A percentile compares a stretch with the other conserved stretches of the same genome.
Evolutionary conservation across 805 yeast genomes (phyloP).

Genomic region (Candida montana): DNA sequence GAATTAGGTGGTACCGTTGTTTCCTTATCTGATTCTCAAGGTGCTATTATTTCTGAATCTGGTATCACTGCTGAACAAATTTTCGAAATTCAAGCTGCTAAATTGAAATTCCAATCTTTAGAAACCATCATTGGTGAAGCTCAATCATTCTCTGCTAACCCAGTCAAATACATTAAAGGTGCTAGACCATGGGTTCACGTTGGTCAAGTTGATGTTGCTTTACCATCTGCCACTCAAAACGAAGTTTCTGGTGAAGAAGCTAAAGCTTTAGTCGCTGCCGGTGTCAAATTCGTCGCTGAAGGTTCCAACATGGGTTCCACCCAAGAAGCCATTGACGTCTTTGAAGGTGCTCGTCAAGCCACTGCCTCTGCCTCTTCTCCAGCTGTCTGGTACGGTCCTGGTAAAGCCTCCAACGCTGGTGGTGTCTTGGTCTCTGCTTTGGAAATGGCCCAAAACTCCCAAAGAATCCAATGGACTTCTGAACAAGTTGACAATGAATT

Average conservation of each 20-base stretch:
- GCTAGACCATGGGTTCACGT: slow-evolving; percentile 96
- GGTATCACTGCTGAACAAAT: slow-evolving; percentile 87
- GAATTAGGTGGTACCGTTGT: slow-evolving; percentile 96
- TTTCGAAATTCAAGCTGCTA: slow-evolving; percentile 68
- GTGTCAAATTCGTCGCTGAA: slow-evolving; percentile 92
- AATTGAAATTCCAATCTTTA: slow-evolving; percentile 71
- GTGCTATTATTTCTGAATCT: slow-evolving; percentile 68
- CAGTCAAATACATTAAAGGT: slow-evolving; percentile 81
- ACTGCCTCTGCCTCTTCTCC: slow-evolving; percentile 36
- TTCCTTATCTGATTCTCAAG: slow-evolving; percentile 92
- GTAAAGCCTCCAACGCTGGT: slow-evolving; percentile 99
- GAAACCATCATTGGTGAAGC: slow-evolving; percentile 57
- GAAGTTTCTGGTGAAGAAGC: slow-evolving; percentile 98
- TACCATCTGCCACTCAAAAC: slow-evolving; percentile 98
- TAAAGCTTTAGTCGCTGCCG: slow-evolving; percentile 85
- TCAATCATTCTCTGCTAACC: slow-evolving; percentile 49
- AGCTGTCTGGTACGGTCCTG: slow-evolving; percentile 97
- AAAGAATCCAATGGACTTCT: slow-evolving; percentile 82
- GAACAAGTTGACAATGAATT: slow-evolving; percentile 91
- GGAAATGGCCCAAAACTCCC: slow-evolving; percentile 99
- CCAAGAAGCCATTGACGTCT: slow-evolving; percentile 91
- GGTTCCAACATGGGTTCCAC: slow-evolving; percentile 99
- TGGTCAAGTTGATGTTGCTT: slow-evolving; percentile 89
- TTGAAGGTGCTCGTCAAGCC: slow-evolving; percentile 71
- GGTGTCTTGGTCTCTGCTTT: slow-evolving; percentile 99